phyloP scores from a whole-genome alignment of 805 yeast species.

The Myxozyma melibiosi region DNA sequence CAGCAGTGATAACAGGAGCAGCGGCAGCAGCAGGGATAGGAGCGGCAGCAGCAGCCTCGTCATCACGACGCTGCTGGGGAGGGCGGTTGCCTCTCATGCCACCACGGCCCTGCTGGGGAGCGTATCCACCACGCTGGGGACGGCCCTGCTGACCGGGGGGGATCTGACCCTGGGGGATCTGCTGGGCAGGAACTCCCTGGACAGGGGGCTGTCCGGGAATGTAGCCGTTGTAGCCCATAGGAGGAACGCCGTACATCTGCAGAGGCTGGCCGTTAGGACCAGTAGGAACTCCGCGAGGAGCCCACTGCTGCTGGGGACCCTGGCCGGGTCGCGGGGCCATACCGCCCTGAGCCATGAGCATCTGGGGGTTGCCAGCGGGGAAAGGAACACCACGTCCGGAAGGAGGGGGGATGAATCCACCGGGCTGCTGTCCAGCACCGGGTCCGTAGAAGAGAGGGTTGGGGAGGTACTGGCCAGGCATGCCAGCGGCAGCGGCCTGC shows the following conservation, averaged over 20 bases:
- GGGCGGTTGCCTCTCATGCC: constrained; percentile 39
- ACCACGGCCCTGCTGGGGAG: constrained; percentile 25
- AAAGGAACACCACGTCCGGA: constrained; percentile 67
- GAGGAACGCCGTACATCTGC: constrained; percentile 83
- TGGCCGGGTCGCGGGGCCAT: constrained; percentile 42
- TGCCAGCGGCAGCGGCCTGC: constrained; percentile 76
- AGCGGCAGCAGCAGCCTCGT: constrained; percentile 14
- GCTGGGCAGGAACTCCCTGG: constrained; percentile 45
- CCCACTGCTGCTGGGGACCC: constrained; percentile 46
- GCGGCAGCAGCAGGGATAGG: constrained; percentile 16
- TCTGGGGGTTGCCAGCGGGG: constrained; percentile 45
- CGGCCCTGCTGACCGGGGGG: constrained; percentile 37
- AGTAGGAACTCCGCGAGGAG: constrained; percentile 60
- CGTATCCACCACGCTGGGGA: constrained; percentile 23
- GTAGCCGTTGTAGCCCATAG: constrained; percentile 63
- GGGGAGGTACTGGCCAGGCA: constrained; percentile 81
- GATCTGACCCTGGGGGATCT: constrained; percentile 40
- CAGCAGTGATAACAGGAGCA: constrained; percentile 43
- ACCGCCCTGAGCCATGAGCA: constrained; percentile 41
- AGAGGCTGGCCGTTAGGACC: constrained; percentile 85
- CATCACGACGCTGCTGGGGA: constrained; percentile 26
- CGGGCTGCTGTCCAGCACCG: constrained; percentile 57
- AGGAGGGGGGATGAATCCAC: constrained; percentile 76
- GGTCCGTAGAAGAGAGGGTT: constrained; percentile 75
- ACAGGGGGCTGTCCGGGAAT: constrained; percentile 43